Evolutionary conservation across 306 rosid species (phyloP).

Genomic region (Betula pendula): DNA sequence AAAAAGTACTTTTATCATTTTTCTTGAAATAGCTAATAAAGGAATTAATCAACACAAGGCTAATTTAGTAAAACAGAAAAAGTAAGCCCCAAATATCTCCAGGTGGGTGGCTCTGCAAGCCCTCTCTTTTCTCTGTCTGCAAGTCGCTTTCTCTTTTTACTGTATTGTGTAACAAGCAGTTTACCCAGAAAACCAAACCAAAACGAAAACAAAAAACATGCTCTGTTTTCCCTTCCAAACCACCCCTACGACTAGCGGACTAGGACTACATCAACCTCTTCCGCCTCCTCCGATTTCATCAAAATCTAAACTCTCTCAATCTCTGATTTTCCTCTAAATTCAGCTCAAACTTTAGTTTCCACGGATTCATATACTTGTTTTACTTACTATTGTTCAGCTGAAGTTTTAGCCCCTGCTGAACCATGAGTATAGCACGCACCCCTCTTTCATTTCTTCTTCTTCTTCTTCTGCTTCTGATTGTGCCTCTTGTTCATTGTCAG

Average conservation of each 20-base stretch:
- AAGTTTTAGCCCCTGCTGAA: background rate
- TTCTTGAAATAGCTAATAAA: too few relatives aligned
- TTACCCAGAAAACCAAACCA: conserved; percentile 14
- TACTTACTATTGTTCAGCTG: background rate
- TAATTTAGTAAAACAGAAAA: conserved; percentile 19
- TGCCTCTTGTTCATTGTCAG: conserved; percentile 24
- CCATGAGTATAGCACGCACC: conserved; percentile 47
- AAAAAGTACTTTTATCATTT: too few relatives aligned
- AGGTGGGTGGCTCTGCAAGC: conserved; percentile 28
- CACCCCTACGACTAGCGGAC: conserved; percentile 6
- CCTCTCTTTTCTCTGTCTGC: conserved; percentile 14
- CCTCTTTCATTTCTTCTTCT: conserved; percentile 31
- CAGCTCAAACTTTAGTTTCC: background rate
- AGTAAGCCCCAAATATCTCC: conserved; percentile 16
- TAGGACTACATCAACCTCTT: conserved; percentile 26
- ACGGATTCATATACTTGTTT: background rate
- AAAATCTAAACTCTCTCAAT: background rate
- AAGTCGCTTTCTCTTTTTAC: conserved; percentile 47
- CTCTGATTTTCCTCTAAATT: background rate
- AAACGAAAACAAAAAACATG: conserved; percentile 27
- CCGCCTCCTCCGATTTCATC: background rate
- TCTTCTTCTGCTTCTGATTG: conserved; percentile 31
- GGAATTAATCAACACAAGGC: conserved; percentile 5
- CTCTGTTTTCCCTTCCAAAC: conserved; percentile 37
- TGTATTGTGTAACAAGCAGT: conserved; percentile 21